Evolutionary conservation across 2,329 filamentous ascomycete genomes (phyloP).

Genomic region (Coniochaeta hoffmannii): DNA sequence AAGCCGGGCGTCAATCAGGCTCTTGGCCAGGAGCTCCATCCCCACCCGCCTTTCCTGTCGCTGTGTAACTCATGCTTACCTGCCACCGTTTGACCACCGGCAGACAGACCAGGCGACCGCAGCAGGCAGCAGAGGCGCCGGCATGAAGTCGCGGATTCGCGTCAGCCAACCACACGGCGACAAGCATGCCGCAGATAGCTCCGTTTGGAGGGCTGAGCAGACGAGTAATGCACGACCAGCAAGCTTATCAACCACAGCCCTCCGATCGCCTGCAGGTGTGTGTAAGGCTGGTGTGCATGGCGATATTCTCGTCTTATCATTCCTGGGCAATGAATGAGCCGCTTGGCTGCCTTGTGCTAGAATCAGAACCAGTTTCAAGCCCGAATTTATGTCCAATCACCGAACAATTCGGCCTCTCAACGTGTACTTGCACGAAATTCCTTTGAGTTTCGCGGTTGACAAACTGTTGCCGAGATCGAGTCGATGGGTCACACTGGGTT

Average conservation of each 20-base stretch:
- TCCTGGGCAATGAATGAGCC: not conserved
- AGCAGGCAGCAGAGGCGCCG: not conserved
- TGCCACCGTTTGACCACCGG: not conserved
- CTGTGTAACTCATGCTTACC: not conserved
- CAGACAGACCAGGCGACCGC: not conserved
- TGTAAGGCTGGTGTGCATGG: not conserved
- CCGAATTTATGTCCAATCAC: not conserved
- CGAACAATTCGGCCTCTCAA: too few relatives aligned
- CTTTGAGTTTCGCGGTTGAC: too few relatives aligned
- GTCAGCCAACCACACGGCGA: not conserved
- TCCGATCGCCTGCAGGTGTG: not conserved
- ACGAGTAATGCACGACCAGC: not conserved
- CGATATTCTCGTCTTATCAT: not conserved
- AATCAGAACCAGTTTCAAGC: not conserved
- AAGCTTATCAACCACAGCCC: not conserved
- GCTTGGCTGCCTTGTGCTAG: too few relatives aligned
- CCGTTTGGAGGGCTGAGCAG: not conserved
- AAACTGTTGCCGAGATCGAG: too few relatives aligned
- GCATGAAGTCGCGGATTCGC: not conserved
- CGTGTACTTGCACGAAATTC: too few relatives aligned
- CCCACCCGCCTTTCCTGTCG: not conserved
- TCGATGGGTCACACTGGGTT: too few relatives aligned
- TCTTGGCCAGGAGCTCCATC: not conserved
- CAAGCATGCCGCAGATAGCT: not conserved
- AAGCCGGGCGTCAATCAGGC: constrained; percentile 1